These are phyloP conservation scores for Aegilops umbellulata DNA, from an alignment of 176 grass and related monocot genomes.

Conservation along the genomic window DNA sequence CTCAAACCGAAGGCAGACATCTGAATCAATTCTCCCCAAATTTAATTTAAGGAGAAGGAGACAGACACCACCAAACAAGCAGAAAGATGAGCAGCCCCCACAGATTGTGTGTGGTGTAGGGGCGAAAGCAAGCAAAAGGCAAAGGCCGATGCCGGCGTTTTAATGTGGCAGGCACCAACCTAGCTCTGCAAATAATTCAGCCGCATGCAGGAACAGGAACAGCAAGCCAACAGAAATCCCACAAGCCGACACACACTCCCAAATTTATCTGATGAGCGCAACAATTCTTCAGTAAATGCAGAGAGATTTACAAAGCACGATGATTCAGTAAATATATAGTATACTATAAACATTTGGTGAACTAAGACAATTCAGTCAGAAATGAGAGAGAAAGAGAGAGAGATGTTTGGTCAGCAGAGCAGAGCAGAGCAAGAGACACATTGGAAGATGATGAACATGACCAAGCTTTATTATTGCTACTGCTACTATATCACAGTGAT, in stretches of 20 bases:
- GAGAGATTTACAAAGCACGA: too few species aligned
- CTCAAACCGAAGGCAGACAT: background rate
- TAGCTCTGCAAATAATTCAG: conserved; percentile 22
- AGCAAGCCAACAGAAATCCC: conserved; percentile 35
- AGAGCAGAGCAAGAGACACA: background rate
- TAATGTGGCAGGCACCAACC: conserved; percentile 30
- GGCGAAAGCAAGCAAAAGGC: background rate
- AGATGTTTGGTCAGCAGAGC: background rate
- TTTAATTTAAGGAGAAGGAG: background rate
- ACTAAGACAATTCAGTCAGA: too few species aligned
- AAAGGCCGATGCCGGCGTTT: background rate
- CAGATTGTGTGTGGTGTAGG: background rate
- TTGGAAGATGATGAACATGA: background rate
- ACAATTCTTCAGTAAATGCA: too few species aligned
- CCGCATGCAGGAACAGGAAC: background rate
- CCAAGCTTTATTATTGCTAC: background rate
- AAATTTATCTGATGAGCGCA: too few species aligned
- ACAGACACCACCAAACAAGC: background rate
- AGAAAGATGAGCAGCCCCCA: background rate
- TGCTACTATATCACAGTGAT: background rate
- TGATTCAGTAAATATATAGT: too few species aligned
- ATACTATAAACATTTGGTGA: too few species aligned
- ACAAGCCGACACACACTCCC: background rate
- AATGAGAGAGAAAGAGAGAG: too few species aligned
- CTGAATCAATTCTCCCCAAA: background rate